These are phyloP conservation scores for Pythium sukuiense DNA, from an alignment of 352 stramenopile species.

Conservation along the genomic window DNA sequence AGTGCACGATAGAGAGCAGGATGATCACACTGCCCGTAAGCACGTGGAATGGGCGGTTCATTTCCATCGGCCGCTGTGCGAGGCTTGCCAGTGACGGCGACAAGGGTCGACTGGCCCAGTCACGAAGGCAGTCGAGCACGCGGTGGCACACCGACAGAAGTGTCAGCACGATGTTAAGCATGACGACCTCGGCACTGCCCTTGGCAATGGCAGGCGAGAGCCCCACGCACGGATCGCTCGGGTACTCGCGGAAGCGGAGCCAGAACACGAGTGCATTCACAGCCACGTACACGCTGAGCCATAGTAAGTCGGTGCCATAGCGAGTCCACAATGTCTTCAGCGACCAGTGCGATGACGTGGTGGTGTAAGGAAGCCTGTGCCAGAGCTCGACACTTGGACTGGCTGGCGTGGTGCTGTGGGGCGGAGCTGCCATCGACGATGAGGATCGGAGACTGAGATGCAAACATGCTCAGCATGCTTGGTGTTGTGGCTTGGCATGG, in stretches of 20 bases:
- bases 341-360: not conserved
- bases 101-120: not conserved
- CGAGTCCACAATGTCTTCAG: slow-evolving; percentile 16
- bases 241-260: slow-evolving; percentile 30
- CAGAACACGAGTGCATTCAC: slow-evolving; percentile 30
- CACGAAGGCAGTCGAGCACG: slow-evolving; percentile 27
- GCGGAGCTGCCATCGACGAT: not conserved
- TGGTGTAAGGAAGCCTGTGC: not conserved
- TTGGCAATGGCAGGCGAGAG: slow-evolving; percentile 39
- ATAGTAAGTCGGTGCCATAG: slow-evolving; percentile 22
- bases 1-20: slow-evolving; percentile 34
- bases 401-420: not conserved
- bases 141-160: slow-evolving; percentile 41
- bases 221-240: slow-evolving; percentile 29
- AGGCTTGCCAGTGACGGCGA: not conserved
- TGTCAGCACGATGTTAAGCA: slow-evolving; percentile 38
- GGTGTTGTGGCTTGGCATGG: too few relatives aligned
- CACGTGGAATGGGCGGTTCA: slow-evolving; percentile 40
- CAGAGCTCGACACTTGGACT: not conserved
- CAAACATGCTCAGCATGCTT: not conserved
- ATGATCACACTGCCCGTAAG: slow-evolving; percentile 34
- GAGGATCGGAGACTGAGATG: not conserved
- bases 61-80: slow-evolving; percentile 30
- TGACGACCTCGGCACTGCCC: slow-evolving; percentile 38
- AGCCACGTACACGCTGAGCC: slow-evolving; percentile 32